phyloP scores from a whole-genome alignment of 2,329 filamentous ascomycete species.

The Beauveria varroae region DNA sequence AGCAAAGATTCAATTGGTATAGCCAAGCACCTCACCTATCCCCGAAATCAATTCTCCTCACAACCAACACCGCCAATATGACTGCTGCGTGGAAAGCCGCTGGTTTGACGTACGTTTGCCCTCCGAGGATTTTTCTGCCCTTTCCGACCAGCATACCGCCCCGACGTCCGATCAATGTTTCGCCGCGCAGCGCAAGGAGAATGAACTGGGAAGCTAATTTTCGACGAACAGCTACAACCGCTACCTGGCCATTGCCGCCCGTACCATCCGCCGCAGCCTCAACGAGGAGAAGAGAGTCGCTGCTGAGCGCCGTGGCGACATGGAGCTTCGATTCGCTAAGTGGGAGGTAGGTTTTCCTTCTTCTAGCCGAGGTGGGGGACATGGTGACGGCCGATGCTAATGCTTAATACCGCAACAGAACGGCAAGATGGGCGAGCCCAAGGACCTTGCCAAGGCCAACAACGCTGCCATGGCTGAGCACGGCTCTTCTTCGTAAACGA shows the following conservation, averaged over 20 bases:
- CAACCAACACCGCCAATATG: conserved; percentile 61
- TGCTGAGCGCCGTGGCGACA: conserved; percentile 84
- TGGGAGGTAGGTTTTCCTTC: conserved; percentile 66
- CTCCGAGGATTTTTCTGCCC: conserved; percentile 1
- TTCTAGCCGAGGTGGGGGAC: not conserved
- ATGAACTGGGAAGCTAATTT: conserved; percentile 27
- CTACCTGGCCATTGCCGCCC: conserved; percentile 92
- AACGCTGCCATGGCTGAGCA: conserved; percentile 30
- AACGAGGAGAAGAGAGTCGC: conserved; percentile 87
- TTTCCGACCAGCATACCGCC: conserved; percentile 6
- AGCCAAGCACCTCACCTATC: conserved; percentile 27
- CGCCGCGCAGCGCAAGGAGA: conserved; percentile 3
- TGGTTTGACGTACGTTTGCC: conserved; percentile 75
- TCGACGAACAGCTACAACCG: conserved; percentile 82
- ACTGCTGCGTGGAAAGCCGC: conserved; percentile 97
- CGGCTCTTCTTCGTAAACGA: conserved; percentile 29
- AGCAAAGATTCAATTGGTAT: conserved; percentile 24
- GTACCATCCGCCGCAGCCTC: conserved; percentile 90
- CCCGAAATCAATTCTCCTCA: conserved; percentile 7
- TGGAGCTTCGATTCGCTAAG: conserved; percentile 84
- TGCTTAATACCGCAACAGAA: conserved; percentile 53
- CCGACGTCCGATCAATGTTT: conserved; percentile 19
- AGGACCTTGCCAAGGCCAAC: conserved; percentile 59
- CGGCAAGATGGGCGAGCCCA: conserved; percentile 87
- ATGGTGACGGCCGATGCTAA: conserved; percentile 17